These are phyloP conservation scores for Bromus sterilis DNA, from an alignment of 176 grass and related monocot species.

Conservation along the genomic window DNA sequence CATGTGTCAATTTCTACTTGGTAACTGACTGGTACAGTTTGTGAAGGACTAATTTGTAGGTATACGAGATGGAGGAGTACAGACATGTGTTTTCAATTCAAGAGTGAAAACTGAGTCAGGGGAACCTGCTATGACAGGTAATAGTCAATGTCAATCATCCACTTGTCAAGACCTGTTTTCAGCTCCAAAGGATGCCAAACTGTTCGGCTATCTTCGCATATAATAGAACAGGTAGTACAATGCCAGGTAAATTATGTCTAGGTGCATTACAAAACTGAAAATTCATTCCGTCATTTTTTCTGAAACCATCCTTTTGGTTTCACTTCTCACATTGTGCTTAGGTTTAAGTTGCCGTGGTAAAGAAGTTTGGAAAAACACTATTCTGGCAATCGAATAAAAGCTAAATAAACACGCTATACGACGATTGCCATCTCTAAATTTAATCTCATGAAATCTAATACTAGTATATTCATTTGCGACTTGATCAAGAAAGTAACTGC, in stretches of 20 bases:
- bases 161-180: slow-evolving; percentile 33
- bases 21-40: neutral
- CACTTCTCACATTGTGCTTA: neutral
- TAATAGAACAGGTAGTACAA: slow-evolving; percentile 14
- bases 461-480: neutral
- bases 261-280: neutral
- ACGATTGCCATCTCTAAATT: neutral
- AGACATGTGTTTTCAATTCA: slow-evolving; percentile 3
- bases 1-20: neutral
- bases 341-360: neutral
- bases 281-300: neutral
- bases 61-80: slow-evolving; percentile 36
- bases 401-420: neutral
- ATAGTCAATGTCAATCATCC: slow-evolving; percentile 66
- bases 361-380: neutral
- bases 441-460: neutral
- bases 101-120: neutral
- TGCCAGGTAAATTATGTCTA: neutral
- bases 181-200: slow-evolving; percentile 37
- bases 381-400: neutral
- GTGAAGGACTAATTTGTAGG: slow-evolving; percentile 1
- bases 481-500: neutral
- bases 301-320: neutral
- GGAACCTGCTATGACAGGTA: slow-evolving; percentile 62
- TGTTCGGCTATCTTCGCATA: slow-evolving; percentile 38